A percentile compares a stretch with the other conserved stretches of the same genome.
Evolutionary conservation across 169 alveolate genomes (phyloP).

Genomic region (Cytauxzoon felis): DNA sequence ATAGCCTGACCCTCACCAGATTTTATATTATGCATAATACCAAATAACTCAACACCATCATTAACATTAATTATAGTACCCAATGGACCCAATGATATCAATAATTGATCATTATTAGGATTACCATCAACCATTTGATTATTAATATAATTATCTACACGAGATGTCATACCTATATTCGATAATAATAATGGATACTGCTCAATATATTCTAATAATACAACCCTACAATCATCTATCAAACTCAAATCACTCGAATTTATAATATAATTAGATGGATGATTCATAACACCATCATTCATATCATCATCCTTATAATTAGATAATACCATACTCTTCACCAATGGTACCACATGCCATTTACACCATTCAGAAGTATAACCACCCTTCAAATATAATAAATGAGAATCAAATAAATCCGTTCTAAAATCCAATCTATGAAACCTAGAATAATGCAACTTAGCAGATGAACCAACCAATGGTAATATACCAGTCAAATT

Average conservation of each 20-base stretch:
- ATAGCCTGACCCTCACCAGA: slow-evolving; percentile 62
- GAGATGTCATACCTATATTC: slow-evolving; percentile 80
- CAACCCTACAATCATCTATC: slow-evolving; percentile 77
- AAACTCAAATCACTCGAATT: slow-evolving; percentile 67
- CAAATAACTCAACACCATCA: slow-evolving; percentile 54
- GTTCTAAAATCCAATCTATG: slow-evolving; percentile 78
- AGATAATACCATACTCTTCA: slow-evolving; percentile 10
- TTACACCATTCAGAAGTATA: slow-evolving; percentile 56
- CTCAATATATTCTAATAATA: slow-evolving; percentile 78
- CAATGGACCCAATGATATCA: slow-evolving; percentile 45
- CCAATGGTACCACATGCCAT: slow-evolving; percentile 60
- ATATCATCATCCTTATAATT: slow-evolving; percentile 41
- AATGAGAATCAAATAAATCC: slow-evolving; percentile 19
- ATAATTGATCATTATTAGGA: slow-evolving; percentile 6
- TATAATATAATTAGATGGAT: slow-evolving; percentile 64
- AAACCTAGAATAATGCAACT: slow-evolving; percentile 70
- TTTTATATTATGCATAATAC: slow-evolving; percentile 34
- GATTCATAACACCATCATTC: slow-evolving; percentile 39
- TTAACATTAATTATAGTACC: slow-evolving; percentile 33
- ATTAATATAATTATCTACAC: slow-evolving; percentile 69
- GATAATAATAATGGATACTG: slow-evolving; percentile 76
- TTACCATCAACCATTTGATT: slow-evolving; percentile 22
- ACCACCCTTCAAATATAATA: slow-evolving; percentile 44
- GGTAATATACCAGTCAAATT: slow-evolving; percentile 71
- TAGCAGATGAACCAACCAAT: slow-evolving; percentile 71